Base-by-base conservation (phyloP, 1,284 basidiomycete species). In the Pseudozyma pruni region DNA sequence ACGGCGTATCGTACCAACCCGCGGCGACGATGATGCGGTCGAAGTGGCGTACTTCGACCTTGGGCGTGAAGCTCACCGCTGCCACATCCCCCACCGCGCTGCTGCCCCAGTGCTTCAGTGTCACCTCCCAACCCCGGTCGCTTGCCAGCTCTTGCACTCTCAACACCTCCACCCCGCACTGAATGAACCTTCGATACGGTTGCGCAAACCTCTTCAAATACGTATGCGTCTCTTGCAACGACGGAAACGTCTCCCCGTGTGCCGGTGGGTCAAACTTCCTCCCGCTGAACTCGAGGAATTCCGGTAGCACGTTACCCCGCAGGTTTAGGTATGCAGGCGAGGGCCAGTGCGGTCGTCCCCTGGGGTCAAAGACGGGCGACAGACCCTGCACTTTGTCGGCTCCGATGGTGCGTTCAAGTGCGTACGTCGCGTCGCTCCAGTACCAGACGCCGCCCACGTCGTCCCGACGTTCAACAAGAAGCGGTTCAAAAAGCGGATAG, bases 391-490 rank as follows among this genome's bases (percentile, higher is more conserved):
- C 49, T 1, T 47, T 46, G 9, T 59, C 48, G 3, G 58, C 44
- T 8, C 53, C 57, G 19, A 72, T 37, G 10, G 23, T 38, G 8
- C 61, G 50, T 33, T 75, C 73, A 7, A 72, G 46, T 4, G 43
- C 39, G 34, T 70, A 68, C 8, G 68, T 72, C 14, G 43, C 25
- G 35, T 68, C 58, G 20, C 49, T 62, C 69, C 63, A 74, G 53
- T 63, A 70, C 78, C 78, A 79, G 1, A 79, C 78, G 4, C 78
- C 76, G n/a, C 78, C 78, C 7, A 79, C 49, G 23, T 75, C 58
- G 10, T 66, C 57, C 4, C 78, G 48, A 13, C 78, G 34, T 41
- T 79, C 78, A 14, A 72, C 60, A 11, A 79, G 72, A 11, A 49
- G 13, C 1, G 72, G 72, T 5, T 51, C 54, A 17, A 70, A 72